Percentiles rank a stretch among this genome's conserved stretches.
Evolutionary conservation across 768 basidiomycete species (phyloP).

Genomic region (Exsudoporus frostii): DNA sequence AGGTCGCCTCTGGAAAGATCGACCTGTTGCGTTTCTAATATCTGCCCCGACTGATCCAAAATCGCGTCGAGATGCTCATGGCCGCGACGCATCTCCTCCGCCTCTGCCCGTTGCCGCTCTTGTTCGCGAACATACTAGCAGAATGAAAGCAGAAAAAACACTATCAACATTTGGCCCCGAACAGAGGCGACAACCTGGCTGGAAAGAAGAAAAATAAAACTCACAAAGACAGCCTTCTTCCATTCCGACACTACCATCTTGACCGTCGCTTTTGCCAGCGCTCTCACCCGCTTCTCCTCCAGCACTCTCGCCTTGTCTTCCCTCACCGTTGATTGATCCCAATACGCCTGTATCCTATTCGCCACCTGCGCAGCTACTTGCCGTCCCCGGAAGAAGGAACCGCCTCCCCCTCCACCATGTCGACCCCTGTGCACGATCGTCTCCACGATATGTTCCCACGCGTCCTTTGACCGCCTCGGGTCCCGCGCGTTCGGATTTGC

Average conservation of each 20-base stretch:
- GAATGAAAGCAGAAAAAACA: not conserved
- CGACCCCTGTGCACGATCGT: constrained; percentile 34
- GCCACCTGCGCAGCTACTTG: constrained; percentile 57
- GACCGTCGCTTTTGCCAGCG: constrained; percentile 68
- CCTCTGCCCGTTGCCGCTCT: constrained; percentile 58
- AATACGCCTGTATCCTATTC: constrained; percentile 65
- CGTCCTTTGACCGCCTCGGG: constrained; percentile 36
- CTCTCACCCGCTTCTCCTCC: constrained; percentile 66
- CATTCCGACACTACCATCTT: constrained; percentile 74
- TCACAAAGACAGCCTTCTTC: constrained; percentile 82
- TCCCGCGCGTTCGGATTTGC: constrained; percentile 22
- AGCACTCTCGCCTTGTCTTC: constrained; percentile 55
- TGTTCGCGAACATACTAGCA: constrained; percentile 71
- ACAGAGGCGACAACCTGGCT: not conserved
- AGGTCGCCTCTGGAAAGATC: constrained; percentile 55
- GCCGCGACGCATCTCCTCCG: constrained; percentile 75
- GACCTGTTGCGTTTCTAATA: constrained; percentile 79
- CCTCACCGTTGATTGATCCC: constrained; percentile 62
- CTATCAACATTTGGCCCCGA: not conserved
- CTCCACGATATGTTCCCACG: constrained; percentile 60
- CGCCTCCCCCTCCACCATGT: constrained; percentile 10
- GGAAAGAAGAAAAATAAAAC: constrained; percentile 29
- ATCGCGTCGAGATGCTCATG: constrained; percentile 89
- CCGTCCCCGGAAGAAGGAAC: constrained; percentile 31
- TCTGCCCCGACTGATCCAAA: constrained; percentile 81